Evolutionary conservation across 306 rosid genomes (phyloP).

Genomic region (Pterocarpus macrocarpus): DNA sequence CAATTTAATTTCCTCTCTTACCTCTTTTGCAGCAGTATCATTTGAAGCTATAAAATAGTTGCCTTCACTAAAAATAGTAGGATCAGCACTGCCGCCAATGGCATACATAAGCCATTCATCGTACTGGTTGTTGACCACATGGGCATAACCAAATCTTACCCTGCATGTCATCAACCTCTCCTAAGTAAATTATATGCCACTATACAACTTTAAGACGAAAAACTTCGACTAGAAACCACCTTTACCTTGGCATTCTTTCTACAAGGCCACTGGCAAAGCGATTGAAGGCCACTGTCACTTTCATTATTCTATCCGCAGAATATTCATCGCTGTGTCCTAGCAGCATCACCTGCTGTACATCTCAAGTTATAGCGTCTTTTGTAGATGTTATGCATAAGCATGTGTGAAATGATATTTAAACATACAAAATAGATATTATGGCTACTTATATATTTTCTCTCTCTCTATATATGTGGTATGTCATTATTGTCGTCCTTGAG

Average conservation of each 20-base stretch:
- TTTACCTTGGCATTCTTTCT: slow-evolving; percentile 84
- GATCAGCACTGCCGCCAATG: slow-evolving; percentile 88
- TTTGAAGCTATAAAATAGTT: slow-evolving; percentile 75
- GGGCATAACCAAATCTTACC: slow-evolving; percentile 88
- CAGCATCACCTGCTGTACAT: slow-evolving; percentile 73
- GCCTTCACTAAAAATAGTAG: slow-evolving; percentile 85
- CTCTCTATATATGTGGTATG: too few relatives aligned
- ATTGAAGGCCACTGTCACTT: slow-evolving; percentile 50
- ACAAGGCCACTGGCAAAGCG: slow-evolving; percentile 56
- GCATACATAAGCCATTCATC: slow-evolving; percentile 90
- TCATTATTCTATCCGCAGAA: slow-evolving; percentile 67
- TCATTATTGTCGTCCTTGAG: too few relatives aligned
- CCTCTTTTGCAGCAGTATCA: slow-evolving; percentile 61
- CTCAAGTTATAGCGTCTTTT: too few relatives aligned
- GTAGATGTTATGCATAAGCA: too few relatives aligned
- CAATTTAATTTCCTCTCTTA: not conserved
- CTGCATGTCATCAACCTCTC: slow-evolving; percentile 49
- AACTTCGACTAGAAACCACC: not conserved
- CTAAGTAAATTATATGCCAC: not conserved
- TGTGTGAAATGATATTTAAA: too few relatives aligned
- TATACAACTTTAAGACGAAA: too few relatives aligned
- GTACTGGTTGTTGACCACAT: slow-evolving; percentile 81
- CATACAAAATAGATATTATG: too few relatives aligned
- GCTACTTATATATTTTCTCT: too few relatives aligned
- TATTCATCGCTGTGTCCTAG: slow-evolving; percentile 76